Evolutionary conservation across 768 basidiomycete species (phyloP).

Genomic region (Boletus insuetus): DNA sequence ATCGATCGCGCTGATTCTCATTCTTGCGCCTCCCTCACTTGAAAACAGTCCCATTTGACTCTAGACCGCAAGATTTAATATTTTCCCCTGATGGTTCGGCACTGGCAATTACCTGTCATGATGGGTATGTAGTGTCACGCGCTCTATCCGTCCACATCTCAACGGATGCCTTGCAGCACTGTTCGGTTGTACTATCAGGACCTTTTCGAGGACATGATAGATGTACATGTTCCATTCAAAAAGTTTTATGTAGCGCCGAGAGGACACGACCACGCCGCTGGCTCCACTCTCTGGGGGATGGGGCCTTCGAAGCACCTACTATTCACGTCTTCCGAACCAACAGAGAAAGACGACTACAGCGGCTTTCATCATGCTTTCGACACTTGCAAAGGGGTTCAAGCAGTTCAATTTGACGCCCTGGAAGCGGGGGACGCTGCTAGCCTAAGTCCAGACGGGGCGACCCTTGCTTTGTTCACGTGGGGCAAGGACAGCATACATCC

Average conservation of each 20-base stretch:
- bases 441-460: conserved; percentile 42
- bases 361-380: conserved; percentile 57
- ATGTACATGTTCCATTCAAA: conserved; percentile 12
- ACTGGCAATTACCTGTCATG: conserved; percentile 36
- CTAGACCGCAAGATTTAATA: conserved; percentile 42
- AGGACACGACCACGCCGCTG: conserved; percentile 33
- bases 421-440: conserved; percentile 56
- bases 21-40: not conserved
- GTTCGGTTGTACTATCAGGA: conserved; percentile 21
- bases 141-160: not conserved
- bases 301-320: conserved; percentile 38
- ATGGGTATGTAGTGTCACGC: conserved; percentile 23
- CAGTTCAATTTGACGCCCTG: conserved; percentile 40
- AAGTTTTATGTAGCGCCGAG: conserved; percentile 16
- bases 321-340: conserved; percentile 59
- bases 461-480: conserved; percentile 33
- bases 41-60: conserved; percentile 21
- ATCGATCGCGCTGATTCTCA: not conserved
- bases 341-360: conserved; percentile 5
- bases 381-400: conserved; percentile 17
- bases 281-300: conserved; percentile 53
- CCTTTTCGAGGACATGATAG: conserved; percentile 20
- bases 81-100: conserved; percentile 42
- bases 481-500: conserved; percentile 27
- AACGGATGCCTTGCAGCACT: conserved; percentile 14